Evolutionary conservation across 768 basidiomycete species (phyloP).

Genomic region (Daedaleopsis nitida): DNA sequence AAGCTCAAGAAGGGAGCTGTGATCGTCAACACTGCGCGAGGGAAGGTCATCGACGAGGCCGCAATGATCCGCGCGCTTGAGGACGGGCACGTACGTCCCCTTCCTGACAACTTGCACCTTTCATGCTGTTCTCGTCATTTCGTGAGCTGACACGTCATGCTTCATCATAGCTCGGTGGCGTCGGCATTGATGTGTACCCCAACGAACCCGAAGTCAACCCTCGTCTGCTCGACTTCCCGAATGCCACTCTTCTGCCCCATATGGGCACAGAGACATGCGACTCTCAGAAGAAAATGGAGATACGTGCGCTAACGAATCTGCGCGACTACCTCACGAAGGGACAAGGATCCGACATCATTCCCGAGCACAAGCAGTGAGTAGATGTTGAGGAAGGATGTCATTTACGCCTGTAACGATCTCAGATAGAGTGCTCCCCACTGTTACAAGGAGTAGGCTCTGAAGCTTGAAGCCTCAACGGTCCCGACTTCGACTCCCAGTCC

Average conservation of each 20-base stretch:
- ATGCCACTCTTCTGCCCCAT: slow-evolving; percentile 86
- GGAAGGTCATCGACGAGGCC: slow-evolving; percentile 86
- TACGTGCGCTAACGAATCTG: slow-evolving; percentile 79
- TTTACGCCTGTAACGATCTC: too few species aligned
- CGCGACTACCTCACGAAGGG: slow-evolving; percentile 68
- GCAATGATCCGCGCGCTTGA: slow-evolving; percentile 85
- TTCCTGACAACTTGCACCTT: background rate
- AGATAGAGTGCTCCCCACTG: too few species aligned
- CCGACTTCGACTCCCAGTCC: too few species aligned
- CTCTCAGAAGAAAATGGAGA: slow-evolving; percentile 80
- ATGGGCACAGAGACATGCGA: slow-evolving; percentile 90
- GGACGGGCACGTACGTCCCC: slow-evolving; percentile 76
- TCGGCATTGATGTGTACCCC: slow-evolving; percentile 86
- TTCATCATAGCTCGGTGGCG: slow-evolving; percentile 62
- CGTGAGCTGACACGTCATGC: background rate
- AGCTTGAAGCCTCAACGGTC: too few species aligned
- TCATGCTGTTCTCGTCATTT: background rate
- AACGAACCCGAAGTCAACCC: slow-evolving; percentile 83
- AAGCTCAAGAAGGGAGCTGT: slow-evolving; percentile 76
- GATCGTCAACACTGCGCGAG: slow-evolving; percentile 88
- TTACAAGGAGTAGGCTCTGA: too few species aligned
- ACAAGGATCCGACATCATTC: slow-evolving; percentile 65
- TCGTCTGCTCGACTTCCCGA: slow-evolving; percentile 75
- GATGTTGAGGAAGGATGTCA: too few species aligned
- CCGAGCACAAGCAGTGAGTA: slow-evolving; percentile 44